Conservation (phyloP, 2,329 filamentous ascomycete genomes). For the Didymella segeticola region DNA sequence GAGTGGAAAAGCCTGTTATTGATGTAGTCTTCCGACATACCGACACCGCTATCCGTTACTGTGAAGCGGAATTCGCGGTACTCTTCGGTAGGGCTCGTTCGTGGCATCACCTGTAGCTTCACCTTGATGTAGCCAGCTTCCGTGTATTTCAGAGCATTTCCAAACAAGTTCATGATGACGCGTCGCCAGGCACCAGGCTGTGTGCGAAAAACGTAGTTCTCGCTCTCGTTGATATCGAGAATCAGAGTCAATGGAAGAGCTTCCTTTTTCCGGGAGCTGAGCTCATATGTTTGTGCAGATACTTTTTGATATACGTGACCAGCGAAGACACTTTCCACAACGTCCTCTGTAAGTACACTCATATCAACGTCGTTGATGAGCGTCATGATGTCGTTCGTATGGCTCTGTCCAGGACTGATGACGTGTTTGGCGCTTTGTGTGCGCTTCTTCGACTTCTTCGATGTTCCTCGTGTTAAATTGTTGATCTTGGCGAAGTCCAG, state of each 20-base stretch:
- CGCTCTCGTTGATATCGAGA: constrained; percentile 45
- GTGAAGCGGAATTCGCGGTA: constrained; percentile 40
- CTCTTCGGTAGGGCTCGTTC: constrained; percentile 27
- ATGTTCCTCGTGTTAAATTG: constrained; percentile 40
- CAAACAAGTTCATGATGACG: constrained; percentile 50
- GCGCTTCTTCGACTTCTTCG: constrained; percentile 41
- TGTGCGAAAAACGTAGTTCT: constrained; percentile 47
- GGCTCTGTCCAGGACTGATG: constrained; percentile 39
- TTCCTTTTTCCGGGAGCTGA: constrained; percentile 23
- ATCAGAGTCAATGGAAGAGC: constrained; percentile 39
- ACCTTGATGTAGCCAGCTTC: constrained; percentile 46
- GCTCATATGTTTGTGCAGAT: constrained; percentile 35
- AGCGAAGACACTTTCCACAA: constrained; percentile 47
- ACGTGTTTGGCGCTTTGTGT: constrained; percentile 39
- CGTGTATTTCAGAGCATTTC: constrained; percentile 51
- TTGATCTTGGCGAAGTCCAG: constrained; percentile 53
- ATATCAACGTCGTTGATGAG: constrained; percentile 46
- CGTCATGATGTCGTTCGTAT: constrained; percentile 45
- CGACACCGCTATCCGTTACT: constrained; percentile 49
- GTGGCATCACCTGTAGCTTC: constrained; percentile 42
- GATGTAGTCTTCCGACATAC: constrained; percentile 50
- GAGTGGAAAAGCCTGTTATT: constrained; percentile 47
- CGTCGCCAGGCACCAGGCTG: constrained; percentile 49
- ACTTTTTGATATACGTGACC: constrained; percentile 45
- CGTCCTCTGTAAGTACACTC: constrained; percentile 45